Evolutionary conservation across 2,329 filamentous ascomycete genomes (phyloP).

Genomic region (Pseudogymnoascus sp.): DNA sequence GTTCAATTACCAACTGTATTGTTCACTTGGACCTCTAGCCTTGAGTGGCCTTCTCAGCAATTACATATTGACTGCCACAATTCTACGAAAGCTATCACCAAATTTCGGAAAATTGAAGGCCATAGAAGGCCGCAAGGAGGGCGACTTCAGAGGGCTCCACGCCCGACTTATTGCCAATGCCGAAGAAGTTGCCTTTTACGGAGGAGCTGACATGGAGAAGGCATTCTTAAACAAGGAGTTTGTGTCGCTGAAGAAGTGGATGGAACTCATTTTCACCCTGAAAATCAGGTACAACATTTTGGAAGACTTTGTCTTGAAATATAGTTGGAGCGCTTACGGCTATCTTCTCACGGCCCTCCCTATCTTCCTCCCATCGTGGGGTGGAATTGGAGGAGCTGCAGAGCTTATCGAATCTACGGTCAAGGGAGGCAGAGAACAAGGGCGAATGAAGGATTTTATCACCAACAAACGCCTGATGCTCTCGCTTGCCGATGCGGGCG

Average conservation of each 20-base stretch:
- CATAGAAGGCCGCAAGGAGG: constrained; percentile 89
- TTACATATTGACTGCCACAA: constrained; percentile 88
- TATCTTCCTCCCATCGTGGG: constrained; percentile 91
- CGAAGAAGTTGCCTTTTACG: constrained; percentile 96
- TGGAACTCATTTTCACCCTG: constrained; percentile 96
- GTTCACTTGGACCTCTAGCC: constrained; percentile 81
- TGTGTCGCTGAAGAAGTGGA: constrained; percentile 87
- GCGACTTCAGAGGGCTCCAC: constrained; percentile 88
- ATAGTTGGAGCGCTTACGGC: constrained; percentile 96
- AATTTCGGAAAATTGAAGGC: constrained; percentile 97
- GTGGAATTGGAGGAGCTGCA: constrained; percentile 67
- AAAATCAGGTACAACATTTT: constrained; percentile 99
- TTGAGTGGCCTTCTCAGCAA: constrained; percentile 81
- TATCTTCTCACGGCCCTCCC: constrained; percentile 90
- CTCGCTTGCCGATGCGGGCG: constrained; percentile 90
- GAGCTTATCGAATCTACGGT: constrained; percentile 53
- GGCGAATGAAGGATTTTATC: constrained; percentile 97
- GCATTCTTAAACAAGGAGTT: constrained; percentile 88
- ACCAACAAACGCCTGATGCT: constrained; percentile 99
- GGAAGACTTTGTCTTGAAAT: constrained; percentile 96
- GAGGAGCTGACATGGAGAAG: constrained; percentile 91
- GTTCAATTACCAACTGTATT: constrained; percentile 96
- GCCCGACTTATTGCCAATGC: constrained; percentile 91
- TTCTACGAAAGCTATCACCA: constrained; percentile 80
- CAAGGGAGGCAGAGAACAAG: constrained; percentile 61